A percentile compares a stretch with the other conserved stretches of the same genome.
Conservation (phyloP, 2,329 filamentous ascomycete species). For the Escovopsis weberi region DNA sequence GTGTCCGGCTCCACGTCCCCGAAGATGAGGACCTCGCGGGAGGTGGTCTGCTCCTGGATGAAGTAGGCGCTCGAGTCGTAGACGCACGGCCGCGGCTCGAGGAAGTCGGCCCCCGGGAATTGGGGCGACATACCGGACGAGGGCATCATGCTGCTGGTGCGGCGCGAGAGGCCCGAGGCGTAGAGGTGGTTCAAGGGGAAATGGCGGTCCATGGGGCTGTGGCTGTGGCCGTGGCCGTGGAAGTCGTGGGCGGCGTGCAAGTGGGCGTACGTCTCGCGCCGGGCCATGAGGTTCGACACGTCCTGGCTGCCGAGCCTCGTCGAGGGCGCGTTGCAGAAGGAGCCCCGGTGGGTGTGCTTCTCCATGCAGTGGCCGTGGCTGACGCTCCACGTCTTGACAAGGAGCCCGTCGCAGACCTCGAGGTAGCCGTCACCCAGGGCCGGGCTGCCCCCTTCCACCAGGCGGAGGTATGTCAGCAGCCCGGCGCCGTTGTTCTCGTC, state of each 20-base stretch:
- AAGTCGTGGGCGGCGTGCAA: slow-evolving; percentile 23
- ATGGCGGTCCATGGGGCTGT: slow-evolving; percentile 8
- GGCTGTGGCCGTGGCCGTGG: slow-evolving; percentile 11
- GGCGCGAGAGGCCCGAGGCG: slow-evolving; percentile 7
- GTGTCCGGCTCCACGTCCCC: slow-evolving; percentile 91
- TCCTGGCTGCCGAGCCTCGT: slow-evolving; percentile 37
- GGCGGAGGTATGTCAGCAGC: slow-evolving; percentile 74
- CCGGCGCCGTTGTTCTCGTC: slow-evolving; percentile 94
- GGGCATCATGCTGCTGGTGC: slow-evolving; percentile 12
- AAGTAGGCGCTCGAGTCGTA: slow-evolving; percentile 91
- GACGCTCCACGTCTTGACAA: slow-evolving; percentile 75
- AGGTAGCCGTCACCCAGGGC: slow-evolving; percentile 77
- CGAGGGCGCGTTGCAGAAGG: slow-evolving; percentile 32
- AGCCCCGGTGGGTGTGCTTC: slow-evolving; percentile 49
- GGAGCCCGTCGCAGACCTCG: slow-evolving; percentile 73
- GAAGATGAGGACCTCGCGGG: slow-evolving; percentile 77
- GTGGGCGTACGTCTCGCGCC: slow-evolving; percentile 14
- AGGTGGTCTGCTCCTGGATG: slow-evolving; percentile 58
- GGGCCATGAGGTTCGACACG: slow-evolving; percentile 18
- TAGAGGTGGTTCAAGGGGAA: slow-evolving; percentile 12
- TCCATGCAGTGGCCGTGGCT: slow-evolving; percentile 85
- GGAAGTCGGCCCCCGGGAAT: slow-evolving; percentile 7
- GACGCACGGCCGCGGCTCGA: slow-evolving; percentile 45
- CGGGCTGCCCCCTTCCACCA: slow-evolving; percentile 79
- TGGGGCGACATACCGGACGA: slow-evolving; percentile 11